Base-by-base conservation (phyloP, 495 filamentous ascomycete genomes). In the Aspergillus taichungensis region DNA sequence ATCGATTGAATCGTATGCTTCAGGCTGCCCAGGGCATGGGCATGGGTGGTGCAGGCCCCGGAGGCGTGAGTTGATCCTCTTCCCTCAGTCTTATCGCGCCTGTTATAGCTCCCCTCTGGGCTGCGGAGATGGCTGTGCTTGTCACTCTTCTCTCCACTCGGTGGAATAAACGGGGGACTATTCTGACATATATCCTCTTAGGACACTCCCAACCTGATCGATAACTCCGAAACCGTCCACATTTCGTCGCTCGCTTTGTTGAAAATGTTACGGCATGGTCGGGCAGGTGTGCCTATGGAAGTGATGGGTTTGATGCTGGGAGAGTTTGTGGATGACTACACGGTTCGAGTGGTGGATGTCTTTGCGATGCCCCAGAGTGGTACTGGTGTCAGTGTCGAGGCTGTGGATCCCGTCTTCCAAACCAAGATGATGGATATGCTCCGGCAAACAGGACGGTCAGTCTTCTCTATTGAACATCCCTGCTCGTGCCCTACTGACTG, bases 401-500 rank as follows among this genome's bases (percentile, higher is more conserved):
- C 92, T 38, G 94, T 98, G 50, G 92, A 98, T 63, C 86, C 88
- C 18, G 94, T 97, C 10, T 98, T 98, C 64, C 92, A 98, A 72
- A 94, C 85, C 52, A 97, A 95, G 74, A 98, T 98, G 92, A 97
- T 98, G 94, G 92, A 98, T 63, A 96, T 97, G 89, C 74, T 98
- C 52, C 77, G 84, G 56, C 92, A 98, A 72, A 98, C 92, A 11
- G 92, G 91, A 66, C 79, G 89, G 89, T 95, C 76, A 49, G 83
- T 43, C 52, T 24, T 24, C 18, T 43, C 31, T 12, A 24, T 12
- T 6, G 13, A 6, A 1, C 11, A 8, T n/a, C 13, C 14, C 6
- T 28, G 18, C 12, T 33, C 30, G 8, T 29, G 10, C 30, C 5
- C 29, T 18, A 9, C 8, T 28, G 35, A 40, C 50, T 35, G 53